A percentile compares a stretch with the other conserved stretches of the same genome.
Evolutionary conservation across 2,329 filamentous ascomycete species (phyloP).

Genomic region (Incumbomyces lentus): DNA sequence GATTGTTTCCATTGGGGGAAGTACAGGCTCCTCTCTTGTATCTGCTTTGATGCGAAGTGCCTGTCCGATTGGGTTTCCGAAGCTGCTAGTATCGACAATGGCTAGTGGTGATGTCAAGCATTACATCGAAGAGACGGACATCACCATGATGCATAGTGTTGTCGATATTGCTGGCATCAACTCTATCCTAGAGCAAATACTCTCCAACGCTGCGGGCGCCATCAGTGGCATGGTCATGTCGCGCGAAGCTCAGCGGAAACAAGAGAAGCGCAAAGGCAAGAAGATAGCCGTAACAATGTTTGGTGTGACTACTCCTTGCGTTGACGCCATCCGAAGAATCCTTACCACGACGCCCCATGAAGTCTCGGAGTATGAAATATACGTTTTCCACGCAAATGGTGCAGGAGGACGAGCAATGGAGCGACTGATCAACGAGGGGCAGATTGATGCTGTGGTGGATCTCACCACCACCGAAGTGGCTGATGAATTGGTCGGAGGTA

Average conservation of each 20-base stretch:
- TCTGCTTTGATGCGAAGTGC: slow-evolving; percentile 51
- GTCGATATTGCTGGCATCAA: slow-evolving; percentile 62
- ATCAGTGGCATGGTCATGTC: slow-evolving; percentile 48
- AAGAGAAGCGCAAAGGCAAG: slow-evolving; percentile 26
- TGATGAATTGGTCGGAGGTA: slow-evolving; percentile 53
- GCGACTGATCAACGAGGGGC: slow-evolving; percentile 45
- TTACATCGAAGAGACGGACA: slow-evolving; percentile 58
- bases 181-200: slow-evolving; percentile 44
- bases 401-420: slow-evolving; percentile 62
- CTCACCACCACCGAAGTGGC: slow-evolving; percentile 62
- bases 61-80: slow-evolving; percentile 54
- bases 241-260: slow-evolving; percentile 25
- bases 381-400: slow-evolving; percentile 61
- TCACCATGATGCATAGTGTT: slow-evolving; percentile 60
- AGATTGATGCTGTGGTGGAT: slow-evolving; percentile 57
- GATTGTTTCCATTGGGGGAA: slow-evolving; percentile 52
- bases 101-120: slow-evolving; percentile 55
- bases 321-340: slow-evolving; percentile 41
- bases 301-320: slow-evolving; percentile 60
- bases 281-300: slow-evolving; percentile 62
- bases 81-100: slow-evolving; percentile 60
- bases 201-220: slow-evolving; percentile 53
- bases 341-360: slow-evolving; percentile 19
- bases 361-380: slow-evolving; percentile 42
- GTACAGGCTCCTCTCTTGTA: slow-evolving; percentile 51